phyloP scores from a whole-genome alignment of 2,329 filamentous ascomycete genomes.

The Fusarium udum region DNA sequence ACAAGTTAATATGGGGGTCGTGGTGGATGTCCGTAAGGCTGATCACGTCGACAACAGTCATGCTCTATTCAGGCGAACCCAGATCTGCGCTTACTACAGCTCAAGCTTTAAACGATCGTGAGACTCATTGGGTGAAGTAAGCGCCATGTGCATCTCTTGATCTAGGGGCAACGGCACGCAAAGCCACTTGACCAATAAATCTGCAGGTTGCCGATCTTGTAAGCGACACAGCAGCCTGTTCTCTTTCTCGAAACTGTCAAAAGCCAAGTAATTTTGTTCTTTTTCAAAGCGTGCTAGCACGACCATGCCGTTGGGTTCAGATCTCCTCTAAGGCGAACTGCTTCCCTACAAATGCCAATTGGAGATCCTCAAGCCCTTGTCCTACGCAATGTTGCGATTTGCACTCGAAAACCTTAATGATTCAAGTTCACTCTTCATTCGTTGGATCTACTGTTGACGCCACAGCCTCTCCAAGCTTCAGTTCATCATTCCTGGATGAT shows the following conservation, averaged over 20 bases:
- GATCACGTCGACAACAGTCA: neutral
- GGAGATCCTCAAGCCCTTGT: constrained; percentile 2
- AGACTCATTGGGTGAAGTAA: constrained; percentile 31
- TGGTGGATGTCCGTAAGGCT: constrained; percentile 18
- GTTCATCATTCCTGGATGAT: neutral
- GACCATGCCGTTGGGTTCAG: neutral
- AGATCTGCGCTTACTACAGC: constrained; percentile 36
- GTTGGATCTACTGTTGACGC: neutral
- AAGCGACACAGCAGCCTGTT: constrained; percentile 18
- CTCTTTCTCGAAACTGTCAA: constrained; percentile 3
- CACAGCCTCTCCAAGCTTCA: neutral
- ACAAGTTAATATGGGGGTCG: constrained; percentile 8
- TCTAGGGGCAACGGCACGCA: constrained; percentile 19
- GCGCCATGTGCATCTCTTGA: constrained; percentile 33
- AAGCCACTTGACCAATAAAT: constrained; percentile 11
- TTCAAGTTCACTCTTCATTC: neutral
- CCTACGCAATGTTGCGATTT: constrained; percentile 4
- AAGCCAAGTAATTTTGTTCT: constrained; percentile 1
- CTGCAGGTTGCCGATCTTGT: constrained; percentile 31
- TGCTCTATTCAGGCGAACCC: constrained; percentile 18
- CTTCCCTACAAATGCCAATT: neutral
- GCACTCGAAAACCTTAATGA: neutral
- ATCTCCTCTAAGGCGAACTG: neutral
- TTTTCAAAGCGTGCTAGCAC: neutral
- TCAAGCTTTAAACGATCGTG: constrained; percentile 19